Evolutionary conservation across 345 rosid species (phyloP).

Genomic region (Camelina neglecta): DNA sequence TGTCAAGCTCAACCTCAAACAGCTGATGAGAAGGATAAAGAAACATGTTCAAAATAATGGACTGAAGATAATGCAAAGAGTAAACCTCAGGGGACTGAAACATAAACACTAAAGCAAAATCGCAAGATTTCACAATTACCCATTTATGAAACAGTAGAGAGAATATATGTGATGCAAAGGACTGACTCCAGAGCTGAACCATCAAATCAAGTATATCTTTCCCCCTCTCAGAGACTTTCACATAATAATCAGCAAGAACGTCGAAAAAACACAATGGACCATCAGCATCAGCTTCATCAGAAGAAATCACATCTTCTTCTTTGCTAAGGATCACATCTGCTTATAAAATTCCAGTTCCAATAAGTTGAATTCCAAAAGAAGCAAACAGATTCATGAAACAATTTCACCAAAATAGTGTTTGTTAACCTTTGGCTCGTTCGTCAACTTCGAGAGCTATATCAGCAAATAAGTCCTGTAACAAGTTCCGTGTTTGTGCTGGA

Average conservation of each 20-base stretch:
- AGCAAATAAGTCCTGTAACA: slow-evolving; percentile 85
- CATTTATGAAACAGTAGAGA: slow-evolving; percentile 91
- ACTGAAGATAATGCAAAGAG: not conserved
- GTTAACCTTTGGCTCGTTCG: slow-evolving; percentile 83
- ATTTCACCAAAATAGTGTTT: not conserved
- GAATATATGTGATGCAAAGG: slow-evolving; percentile 89
- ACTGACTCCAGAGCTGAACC: slow-evolving; percentile 98
- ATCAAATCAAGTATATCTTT: slow-evolving; percentile 79
- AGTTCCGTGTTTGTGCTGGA: slow-evolving; percentile 80
- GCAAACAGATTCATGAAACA: not conserved
- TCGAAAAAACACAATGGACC: slow-evolving; percentile 79
- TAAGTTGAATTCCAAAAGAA: not conserved
- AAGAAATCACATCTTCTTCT: slow-evolving; percentile 66
- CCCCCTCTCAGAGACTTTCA: slow-evolving; percentile 66
- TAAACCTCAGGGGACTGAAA: not conserved
- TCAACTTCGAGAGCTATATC: slow-evolving; percentile 94
- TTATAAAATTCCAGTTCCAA: slow-evolving; percentile 41
- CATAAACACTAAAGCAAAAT: not conserved
- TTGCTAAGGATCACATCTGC: slow-evolving; percentile 77
- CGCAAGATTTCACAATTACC: slow-evolving; percentile 46
- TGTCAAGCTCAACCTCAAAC: slow-evolving; percentile 81
- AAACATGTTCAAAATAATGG: not conserved
- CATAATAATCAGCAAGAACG: slow-evolving; percentile 91
- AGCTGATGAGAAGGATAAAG: slow-evolving; percentile 64
- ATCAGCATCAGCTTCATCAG: slow-evolving; percentile 51